Percentiles rank a stretch among this genome's conserved stretches.
Evolutionary conservation across 2,329 filamentous ascomycete species (phyloP).

Genomic region (Cercospora zeina): DNA sequence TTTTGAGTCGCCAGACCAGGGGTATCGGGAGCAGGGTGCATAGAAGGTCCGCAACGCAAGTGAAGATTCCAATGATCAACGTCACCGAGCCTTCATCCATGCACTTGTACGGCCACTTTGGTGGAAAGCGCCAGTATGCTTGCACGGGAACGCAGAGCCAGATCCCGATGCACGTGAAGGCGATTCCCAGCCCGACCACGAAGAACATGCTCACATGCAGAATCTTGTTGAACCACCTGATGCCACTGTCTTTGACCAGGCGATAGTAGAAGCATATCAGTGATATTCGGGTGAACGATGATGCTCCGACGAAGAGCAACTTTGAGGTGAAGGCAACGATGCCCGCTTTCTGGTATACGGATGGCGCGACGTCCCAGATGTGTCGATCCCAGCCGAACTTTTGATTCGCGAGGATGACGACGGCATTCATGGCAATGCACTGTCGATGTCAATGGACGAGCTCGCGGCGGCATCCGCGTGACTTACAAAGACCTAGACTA

Average conservation of each 20-base stretch:
- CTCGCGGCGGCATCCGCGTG: too few relatives aligned
- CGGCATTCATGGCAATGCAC: constrained; percentile 42
- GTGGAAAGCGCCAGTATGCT: constrained; percentile 47
- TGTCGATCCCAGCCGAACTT: constrained; percentile 45
- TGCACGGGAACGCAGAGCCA: constrained; percentile 43
- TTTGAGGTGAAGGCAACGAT: constrained; percentile 49
- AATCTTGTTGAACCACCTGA: constrained; percentile 43
- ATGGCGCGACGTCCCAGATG: constrained; percentile 14
- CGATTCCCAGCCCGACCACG: constrained; percentile 43
- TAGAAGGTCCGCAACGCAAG: constrained; percentile 46
- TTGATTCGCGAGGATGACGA: constrained; percentile 47
- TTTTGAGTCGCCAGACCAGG: constrained; percentile 46
- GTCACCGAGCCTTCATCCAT: constrained; percentile 46
- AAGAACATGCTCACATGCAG: constrained; percentile 45
- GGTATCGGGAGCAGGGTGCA: constrained; percentile 49
- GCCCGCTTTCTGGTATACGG: constrained; percentile 31
- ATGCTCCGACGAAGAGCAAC: constrained; percentile 45
- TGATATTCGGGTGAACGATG: constrained; percentile 48
- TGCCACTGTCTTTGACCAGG: constrained; percentile 45
- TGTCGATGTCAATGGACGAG: background rate
- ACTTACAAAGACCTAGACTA: constrained; percentile 19
- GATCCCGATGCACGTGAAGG: constrained; percentile 42
- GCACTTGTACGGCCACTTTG: constrained; percentile 40
- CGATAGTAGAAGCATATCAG: constrained; percentile 52
- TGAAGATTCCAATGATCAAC: constrained; percentile 47